Base-by-base conservation (phyloP, 176 grass and related monocot species). In the Poa pratensis region DNA sequence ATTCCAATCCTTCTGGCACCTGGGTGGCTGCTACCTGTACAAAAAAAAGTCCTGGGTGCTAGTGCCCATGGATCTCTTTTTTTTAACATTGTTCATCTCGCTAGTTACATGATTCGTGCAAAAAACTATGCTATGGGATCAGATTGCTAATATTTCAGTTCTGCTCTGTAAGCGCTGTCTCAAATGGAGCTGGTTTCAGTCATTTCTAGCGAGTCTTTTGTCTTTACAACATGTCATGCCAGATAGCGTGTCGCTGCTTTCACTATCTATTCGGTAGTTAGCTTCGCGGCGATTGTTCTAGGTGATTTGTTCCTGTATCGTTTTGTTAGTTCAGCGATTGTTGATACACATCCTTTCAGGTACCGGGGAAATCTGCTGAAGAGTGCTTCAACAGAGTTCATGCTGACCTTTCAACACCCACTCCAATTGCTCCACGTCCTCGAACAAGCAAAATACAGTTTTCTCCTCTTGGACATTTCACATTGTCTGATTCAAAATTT, bases 301-400 rank as follows among this genome's bases (percentile, higher is more conserved):
- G 45, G 28, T 64, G 23, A 59, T 65, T 65, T 65, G 12, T 32
- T 65, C 62, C 1, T 65, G 30, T 65, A 7, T 32, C 14, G 27
- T 30, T 63, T 7, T 65, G 65, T 40, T 55, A 35, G 20, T 60
- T 79, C 35, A 90, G 6, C 23, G 6, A 45, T 77, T 37, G 72
- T 54, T 82, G 54, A 68, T 43, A 50, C 15, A 63, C 81, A 81
- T 86, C 46, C 79, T 81, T 88, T 69, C 77, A 98, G 95, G 96
- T 98, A 19, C 87, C 91, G 5, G 96, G 89, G 16, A 98, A 75
- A 83, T 93, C 88, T 93, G 89, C 85, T 3, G 60, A 94, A 78
- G 93, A 98, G 45, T 95, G 91, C 74, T 98, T 95, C 69, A 89
- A 91, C 64, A 87, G 61, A 90, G 90, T 98, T 77, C 86, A 98